Conservation (phyloP, 176 grass and related monocot genomes). For the Avena eriantha region DNA sequence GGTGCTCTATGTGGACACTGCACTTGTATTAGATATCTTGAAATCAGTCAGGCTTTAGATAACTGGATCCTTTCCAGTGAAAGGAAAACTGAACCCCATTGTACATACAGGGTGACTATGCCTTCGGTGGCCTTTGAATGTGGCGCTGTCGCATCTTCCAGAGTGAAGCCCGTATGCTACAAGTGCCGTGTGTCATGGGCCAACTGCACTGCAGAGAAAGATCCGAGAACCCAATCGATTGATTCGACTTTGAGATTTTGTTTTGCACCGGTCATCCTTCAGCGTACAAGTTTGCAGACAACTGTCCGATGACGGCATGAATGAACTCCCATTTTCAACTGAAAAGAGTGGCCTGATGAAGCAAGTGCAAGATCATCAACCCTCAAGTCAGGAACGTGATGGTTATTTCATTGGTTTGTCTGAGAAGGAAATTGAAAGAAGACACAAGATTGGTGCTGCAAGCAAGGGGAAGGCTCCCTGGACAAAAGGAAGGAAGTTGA, state of each 20-base stretch:
- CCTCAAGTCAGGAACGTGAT: neutral
- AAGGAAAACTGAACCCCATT: neutral
- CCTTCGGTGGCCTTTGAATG: neutral
- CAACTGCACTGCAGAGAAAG: conserved; percentile 9
- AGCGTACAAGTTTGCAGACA: too few species aligned
- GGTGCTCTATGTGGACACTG: too few species aligned
- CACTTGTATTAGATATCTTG: too few species aligned
- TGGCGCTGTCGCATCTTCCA: neutral
- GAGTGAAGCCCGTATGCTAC: neutral
- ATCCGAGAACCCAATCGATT: neutral
- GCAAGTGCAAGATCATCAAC: too few species aligned
- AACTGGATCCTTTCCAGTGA: neutral
- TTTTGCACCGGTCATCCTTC: too few species aligned
- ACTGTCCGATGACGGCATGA: too few species aligned
- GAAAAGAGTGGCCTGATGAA: too few species aligned
- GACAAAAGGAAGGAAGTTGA: conserved; percentile 72
- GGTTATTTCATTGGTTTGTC: conserved; percentile 29
- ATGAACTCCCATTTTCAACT: too few species aligned
- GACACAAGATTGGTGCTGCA: conserved; percentile 72
- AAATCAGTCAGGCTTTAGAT: too few species aligned
- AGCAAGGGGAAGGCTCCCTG: conserved; percentile 80
- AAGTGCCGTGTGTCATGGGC: neutral
- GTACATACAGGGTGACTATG: neutral
- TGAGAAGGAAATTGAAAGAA: conserved; percentile 70
- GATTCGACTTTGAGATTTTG: too few species aligned